Conservation (phyloP, 2,329 filamentous ascomycete genomes). For the Aspergillus melleus region DNA sequence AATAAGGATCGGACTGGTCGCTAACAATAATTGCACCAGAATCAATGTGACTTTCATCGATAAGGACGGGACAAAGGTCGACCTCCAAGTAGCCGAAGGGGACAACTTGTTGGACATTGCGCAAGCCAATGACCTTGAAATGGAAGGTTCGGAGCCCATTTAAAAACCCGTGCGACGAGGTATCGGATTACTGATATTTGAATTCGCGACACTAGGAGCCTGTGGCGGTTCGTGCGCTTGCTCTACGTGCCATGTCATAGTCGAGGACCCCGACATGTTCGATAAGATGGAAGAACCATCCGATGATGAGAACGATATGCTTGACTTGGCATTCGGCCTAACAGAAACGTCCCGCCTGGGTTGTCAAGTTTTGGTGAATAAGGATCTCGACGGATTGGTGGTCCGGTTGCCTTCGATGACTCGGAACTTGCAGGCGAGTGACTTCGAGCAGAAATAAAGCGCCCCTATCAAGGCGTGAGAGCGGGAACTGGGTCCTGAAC, state of each 20-base stretch:
- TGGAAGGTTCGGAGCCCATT: constrained; percentile 68
- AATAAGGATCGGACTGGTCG: not conserved
- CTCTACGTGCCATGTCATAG: constrained; percentile 89
- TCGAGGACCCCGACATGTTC: constrained; percentile 70
- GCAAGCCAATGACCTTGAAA: constrained; percentile 90
- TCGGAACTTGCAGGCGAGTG: constrained; percentile 90
- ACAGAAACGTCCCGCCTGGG: constrained; percentile 83
- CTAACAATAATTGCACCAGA: constrained; percentile 46
- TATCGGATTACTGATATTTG: not conserved
- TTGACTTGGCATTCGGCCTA: constrained; percentile 85
- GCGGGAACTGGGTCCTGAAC: not conserved
- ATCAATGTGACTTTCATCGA: constrained; percentile 90
- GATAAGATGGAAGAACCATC: constrained; percentile 76
- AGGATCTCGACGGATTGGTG: constrained; percentile 81
- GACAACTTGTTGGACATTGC: constrained; percentile 96
- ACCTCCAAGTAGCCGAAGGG: constrained; percentile 77
- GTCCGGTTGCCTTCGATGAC: constrained; percentile 92
- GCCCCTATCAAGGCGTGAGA: not conserved
- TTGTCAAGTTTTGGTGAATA: constrained; percentile 89
- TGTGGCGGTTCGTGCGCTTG: constrained; percentile 94
- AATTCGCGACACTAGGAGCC: constrained; percentile 56
- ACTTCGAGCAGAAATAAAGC: constrained; percentile 62
- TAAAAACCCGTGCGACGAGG: not conserved
- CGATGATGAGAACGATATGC: constrained; percentile 85
- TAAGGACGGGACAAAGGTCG: constrained; percentile 76